Evolutionary conservation across 805 yeast genomes (phyloP).

Genomic region (Wickerhamiella kazuoi): DNA sequence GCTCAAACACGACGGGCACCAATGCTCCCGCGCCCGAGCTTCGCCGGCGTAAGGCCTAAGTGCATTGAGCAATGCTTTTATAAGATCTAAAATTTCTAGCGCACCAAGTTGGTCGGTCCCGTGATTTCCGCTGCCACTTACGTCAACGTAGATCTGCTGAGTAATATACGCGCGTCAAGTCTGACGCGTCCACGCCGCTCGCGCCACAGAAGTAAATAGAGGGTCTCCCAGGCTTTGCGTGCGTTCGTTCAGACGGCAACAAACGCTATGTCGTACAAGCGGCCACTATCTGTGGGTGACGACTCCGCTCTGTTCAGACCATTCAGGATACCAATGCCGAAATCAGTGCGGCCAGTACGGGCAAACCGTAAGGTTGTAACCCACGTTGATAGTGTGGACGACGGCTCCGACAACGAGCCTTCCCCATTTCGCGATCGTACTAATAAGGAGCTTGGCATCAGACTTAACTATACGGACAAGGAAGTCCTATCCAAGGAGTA

Average conservation of each 20-base stretch:
- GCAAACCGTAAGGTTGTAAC: conserved; percentile 3
- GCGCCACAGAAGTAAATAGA: too few relatives aligned
- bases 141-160: too few relatives aligned
- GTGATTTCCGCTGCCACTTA: too few relatives aligned
- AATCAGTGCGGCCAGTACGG: conserved; percentile 1
- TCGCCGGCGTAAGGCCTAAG: conserved; percentile 1
- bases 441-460: not conserved
- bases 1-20: too few relatives aligned
- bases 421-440: not conserved
- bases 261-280: not conserved
- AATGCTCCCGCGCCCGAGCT: not conserved
- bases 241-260: too few relatives aligned
- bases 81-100: too few relatives aligned
- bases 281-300: not conserved
- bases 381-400: conserved; percentile 2
- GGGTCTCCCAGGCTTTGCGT: too few relatives aligned
- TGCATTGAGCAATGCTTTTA: too few relatives aligned
- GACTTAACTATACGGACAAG: not conserved
- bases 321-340: conserved; percentile 3
- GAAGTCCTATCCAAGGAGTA: conserved; percentile 6
- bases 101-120: too few relatives aligned
- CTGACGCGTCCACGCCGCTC: too few relatives aligned
- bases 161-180: too few relatives aligned
- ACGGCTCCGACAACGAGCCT: not conserved
- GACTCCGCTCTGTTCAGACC: not conserved